These are phyloP conservation scores for Talaromyces sp. DNA, from an alignment of 2,329 filamentous ascomycete genomes.

Conservation along the genomic window DNA sequence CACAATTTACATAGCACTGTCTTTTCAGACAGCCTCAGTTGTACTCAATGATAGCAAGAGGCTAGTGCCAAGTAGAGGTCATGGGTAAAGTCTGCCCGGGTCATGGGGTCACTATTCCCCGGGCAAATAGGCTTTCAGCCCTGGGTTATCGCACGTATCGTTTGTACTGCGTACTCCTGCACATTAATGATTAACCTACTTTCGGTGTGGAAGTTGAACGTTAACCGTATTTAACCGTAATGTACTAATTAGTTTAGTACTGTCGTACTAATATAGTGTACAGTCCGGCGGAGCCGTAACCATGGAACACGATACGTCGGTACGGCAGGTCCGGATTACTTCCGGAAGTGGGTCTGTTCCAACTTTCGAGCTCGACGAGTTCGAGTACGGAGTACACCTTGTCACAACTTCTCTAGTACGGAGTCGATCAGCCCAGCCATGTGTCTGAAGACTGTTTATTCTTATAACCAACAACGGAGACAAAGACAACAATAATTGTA, in stretches of 20 bases:
- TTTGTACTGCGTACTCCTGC: not conserved
- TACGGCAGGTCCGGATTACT: conserved; percentile 12
- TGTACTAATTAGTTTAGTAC: not conserved
- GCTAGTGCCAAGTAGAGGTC: not conserved
- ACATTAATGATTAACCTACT: too few relatives aligned
- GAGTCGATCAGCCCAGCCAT: not conserved
- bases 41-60: not conserved
- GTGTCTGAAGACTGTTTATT: too few relatives aligned
- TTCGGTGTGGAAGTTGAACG: too few relatives aligned
- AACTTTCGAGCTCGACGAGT: conserved; percentile 6
- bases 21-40: not conserved
- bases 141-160: not conserved
- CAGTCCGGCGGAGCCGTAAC: not conserved
- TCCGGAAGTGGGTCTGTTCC: conserved; percentile 9
- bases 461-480: too few relatives aligned
- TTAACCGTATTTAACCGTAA: not conserved
- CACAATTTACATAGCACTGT: too few relatives aligned
- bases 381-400: not conserved
- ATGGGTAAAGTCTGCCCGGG: not conserved
- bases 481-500: too few relatives aligned
- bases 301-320: conserved; percentile 11
- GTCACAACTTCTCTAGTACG: not conserved
- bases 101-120: not conserved
- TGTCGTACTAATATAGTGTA: too few relatives aligned
- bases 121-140: conserved; percentile 4